Percentiles rank a stretch among this genome's conserved stretches.
These are phyloP conservation scores for Penicillium sp. DNA, from an alignment of 2,329 filamentous ascomycete genomes.

Conservation along the genomic window DNA sequence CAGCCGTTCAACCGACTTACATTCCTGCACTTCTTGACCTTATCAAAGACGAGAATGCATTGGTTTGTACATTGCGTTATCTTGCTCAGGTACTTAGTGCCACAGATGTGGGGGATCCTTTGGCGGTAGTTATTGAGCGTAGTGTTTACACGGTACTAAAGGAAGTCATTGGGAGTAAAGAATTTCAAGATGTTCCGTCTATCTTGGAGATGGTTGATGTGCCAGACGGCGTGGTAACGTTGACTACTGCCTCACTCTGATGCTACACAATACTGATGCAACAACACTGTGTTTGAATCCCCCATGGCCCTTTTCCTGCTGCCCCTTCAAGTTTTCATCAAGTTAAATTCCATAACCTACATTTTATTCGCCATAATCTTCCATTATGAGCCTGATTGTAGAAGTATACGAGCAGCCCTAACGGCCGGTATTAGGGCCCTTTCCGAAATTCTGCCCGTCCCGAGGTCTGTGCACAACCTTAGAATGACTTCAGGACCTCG, in stretches of 20 bases:
- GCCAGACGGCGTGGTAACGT: slow-evolving; percentile 10
- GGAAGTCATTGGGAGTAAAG: slow-evolving; percentile 9
- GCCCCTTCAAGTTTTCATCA: too few relatives aligned
- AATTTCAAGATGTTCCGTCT: slow-evolving; percentile 13
- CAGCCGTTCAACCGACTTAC: slow-evolving; percentile 19
- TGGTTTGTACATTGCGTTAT: slow-evolving; percentile 7
- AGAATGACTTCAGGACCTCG: too few relatives aligned
- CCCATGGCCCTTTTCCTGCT: too few relatives aligned
- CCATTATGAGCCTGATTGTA: neutral
- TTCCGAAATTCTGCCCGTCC: neutral
- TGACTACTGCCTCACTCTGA: neutral
- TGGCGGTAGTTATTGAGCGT: slow-evolving; percentile 15
- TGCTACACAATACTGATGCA: neutral
- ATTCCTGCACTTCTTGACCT: slow-evolving; percentile 14
- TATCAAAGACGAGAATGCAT: neutral
- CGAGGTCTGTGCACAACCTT: neutral
- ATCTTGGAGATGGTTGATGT: slow-evolving; percentile 12
- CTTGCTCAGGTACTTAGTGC: slow-evolving; percentile 14
- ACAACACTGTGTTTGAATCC: too few relatives aligned
- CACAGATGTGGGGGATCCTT: neutral
- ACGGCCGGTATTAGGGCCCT: neutral
- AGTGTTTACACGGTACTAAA: slow-evolving; percentile 14
- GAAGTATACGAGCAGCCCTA: neutral
- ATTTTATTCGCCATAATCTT: neutral
- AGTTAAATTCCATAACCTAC: too few relatives aligned